phyloP scores from a whole-genome alignment of 2,329 filamentous ascomycete species.

The Phialemonium atrogriseum region DNA sequence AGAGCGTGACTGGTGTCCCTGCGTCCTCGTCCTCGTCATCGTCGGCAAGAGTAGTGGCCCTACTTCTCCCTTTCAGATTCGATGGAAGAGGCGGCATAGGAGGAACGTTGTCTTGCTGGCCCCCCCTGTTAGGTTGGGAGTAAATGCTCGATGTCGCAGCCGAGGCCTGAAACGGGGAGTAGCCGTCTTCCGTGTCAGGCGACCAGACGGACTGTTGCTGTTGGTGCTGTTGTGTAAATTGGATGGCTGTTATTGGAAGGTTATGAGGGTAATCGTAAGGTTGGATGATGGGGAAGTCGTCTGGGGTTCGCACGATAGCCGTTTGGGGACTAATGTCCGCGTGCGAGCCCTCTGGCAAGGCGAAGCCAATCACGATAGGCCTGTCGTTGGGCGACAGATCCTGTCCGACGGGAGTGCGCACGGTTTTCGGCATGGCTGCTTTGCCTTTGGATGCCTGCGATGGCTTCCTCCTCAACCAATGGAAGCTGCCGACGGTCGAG shows the following conservation, averaged over 20 bases:
- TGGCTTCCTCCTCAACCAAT: constrained; percentile 41
- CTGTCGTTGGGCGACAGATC: constrained; percentile 60
- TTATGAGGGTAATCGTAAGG: constrained; percentile 12
- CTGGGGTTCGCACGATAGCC: constrained; percentile 30
- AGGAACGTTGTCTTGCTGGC: constrained; percentile 33
- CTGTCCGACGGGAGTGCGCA: constrained; percentile 17
- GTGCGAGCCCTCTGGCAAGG: constrained; percentile 47
- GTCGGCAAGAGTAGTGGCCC: constrained; percentile 18
- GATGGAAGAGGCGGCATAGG: constrained; percentile 51
- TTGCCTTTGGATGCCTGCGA: constrained; percentile 16
- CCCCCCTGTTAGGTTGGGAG: constrained; percentile 41
- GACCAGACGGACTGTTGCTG: constrained; percentile 49
- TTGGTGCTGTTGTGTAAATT: constrained; percentile 9
- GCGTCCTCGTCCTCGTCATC: constrained; percentile 42
- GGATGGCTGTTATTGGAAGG: constrained; percentile 12
- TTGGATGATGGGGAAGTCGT: constrained; percentile 19
- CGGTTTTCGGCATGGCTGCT: constrained; percentile 16
- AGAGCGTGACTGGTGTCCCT: constrained; percentile 55
- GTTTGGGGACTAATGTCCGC: constrained; percentile 44
- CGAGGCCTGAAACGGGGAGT: constrained; percentile 29
- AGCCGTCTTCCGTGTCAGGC: constrained; percentile 49
- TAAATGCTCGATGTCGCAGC: constrained; percentile 52
- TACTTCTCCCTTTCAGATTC: constrained; percentile 8
- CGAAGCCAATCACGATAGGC: constrained; percentile 67
- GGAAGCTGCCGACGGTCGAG: constrained; percentile 47